Base-by-base conservation (phyloP, 2,329 filamentous ascomycete genomes). In the Bipolaris sorokiniana region DNA sequence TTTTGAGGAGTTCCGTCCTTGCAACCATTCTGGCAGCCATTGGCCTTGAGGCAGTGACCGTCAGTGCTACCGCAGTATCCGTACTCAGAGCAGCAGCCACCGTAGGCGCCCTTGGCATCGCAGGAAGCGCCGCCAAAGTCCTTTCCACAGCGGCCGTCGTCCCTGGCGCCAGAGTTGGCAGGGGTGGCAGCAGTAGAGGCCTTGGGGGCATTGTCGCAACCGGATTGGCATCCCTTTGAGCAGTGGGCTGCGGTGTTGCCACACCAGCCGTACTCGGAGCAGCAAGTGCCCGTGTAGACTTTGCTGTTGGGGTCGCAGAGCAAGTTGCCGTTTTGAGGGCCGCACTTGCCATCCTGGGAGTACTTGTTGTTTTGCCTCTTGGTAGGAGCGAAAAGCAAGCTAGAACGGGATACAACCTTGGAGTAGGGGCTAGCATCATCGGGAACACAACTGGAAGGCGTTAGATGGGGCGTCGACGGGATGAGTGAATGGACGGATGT, bases 221-320 rank as follows among this genome's bases (percentile, higher is more conserved):
- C 77, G 54, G 68, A 77, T 60, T 76, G 76, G 65, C 76, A 78
- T 44, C 75, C 74, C 44, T 69, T 68, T 36, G 69, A 77, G 59
- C 76, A 78, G 59, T 78, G 74, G 26, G 68, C 75, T n/a, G 72
- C 48, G 36, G 76, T 77, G 56, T 74, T 74, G 63, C 80, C 81
- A 58, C 80, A 82, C 76, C 75, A 77, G 46, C 74, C 73, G 56
- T 78, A 76, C 62, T 71, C 66, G 41, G 78, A 80, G 66, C 80
- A 83, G 63, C 80, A 82, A 31, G 73, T 70, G 38, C 80, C 80
- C 2, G 64, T 74, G 68, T 83, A 82, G 11, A 69, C 72, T 5
- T 69, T 79, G 67, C 77, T 80, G 7, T 79, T 77, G 41, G 80
- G 77, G 60, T 81, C 74, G 62, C 77, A 79, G 40, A 79, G 68